Base-by-base conservation (phyloP, 805 yeast species). In the Naumovozyma dairenensis region DNA sequence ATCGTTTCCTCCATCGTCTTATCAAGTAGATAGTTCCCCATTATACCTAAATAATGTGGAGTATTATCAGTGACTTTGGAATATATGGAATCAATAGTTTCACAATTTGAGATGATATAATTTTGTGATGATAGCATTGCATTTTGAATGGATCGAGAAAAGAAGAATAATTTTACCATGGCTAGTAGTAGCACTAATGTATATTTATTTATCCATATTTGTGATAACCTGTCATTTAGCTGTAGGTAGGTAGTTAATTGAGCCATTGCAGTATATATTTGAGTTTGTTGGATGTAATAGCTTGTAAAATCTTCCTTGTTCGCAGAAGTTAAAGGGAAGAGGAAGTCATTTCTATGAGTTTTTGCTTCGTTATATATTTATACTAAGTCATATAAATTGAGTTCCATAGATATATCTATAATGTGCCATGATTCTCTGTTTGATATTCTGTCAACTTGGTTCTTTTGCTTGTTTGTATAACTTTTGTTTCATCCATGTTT, bases 171-270 rank as follows among this genome's bases (percentile, higher is more conserved):
- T 46, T 85, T 85, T 3, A 82, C 41, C 1, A 76, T 59, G 7
- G 80, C 62, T 2, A 89, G 52, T 0, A 72, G 43, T 10, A 78
- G 37, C 2, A 73, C 48, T 1, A 86, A 38, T 1, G 93, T 69
- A 48, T 71, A 73, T 37, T 74, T 69, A 49, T 84, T 81, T 15
- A 82, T 48, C 74, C 81, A 74, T 6, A 71, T 54, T 46, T 82
- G 92, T 3, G 82, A 67, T 5, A 80, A 43, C 30, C 71, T 51
- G 38, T 79, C 86, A 14, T 54, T 48, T 3, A 74, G 51, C 28
- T 63, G 63, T 25, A 80, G 57, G 46, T 70, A 76, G 20, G 35
- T 37, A 6, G 43, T 39, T 13, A 34, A 36, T 16, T 14, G 13
- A 5, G 20, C 8, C 43, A 39, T 39, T 21, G 4, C n/a, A 16